These are phyloP conservation scores for Populus pruinosa DNA, from an alignment of 345 rosid species.

Conservation along the genomic window DNA sequence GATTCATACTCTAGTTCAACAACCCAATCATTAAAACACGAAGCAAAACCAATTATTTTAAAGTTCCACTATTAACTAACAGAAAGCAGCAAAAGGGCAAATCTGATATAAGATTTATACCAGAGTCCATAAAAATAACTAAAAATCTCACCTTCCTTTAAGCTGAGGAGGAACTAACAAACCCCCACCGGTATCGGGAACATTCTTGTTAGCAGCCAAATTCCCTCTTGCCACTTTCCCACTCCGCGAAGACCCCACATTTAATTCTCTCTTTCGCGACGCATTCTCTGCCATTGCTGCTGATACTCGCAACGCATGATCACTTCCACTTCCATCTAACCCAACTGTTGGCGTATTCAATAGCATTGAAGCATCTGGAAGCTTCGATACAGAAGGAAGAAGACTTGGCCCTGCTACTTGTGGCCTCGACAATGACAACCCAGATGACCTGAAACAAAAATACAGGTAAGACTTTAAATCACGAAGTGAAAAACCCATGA, in stretches of 20 bases:
- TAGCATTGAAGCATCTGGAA: conserved; percentile 83
- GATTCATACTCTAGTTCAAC: not conserved
- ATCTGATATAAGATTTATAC: not conserved
- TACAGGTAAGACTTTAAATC: not conserved
- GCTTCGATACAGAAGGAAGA: conserved; percentile 35
- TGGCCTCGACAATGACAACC: not conserved
- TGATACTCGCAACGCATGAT: conserved; percentile 74
- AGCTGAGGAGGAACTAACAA: conserved; percentile 84
- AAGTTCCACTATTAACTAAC: not conserved
- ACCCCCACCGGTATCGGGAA: conserved; percentile 61
- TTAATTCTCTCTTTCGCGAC: conserved; percentile 62
- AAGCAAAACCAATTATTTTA: not conserved
- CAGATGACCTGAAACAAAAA: conserved; percentile 31
- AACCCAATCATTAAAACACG: no score
- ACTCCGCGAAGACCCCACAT: conserved; percentile 35
- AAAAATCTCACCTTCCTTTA: conserved; percentile 58
- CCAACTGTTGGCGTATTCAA: conserved; percentile 49
- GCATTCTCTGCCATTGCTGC: conserved; percentile 67
- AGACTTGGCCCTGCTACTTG: not conserved
- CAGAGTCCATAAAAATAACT: not conserved
- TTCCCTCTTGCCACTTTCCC: conserved; percentile 64
- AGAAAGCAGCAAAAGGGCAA: not conserved
- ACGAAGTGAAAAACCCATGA: not conserved
- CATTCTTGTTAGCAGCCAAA: conserved; percentile 45
- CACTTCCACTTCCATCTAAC: conserved; percentile 34